Conservation (phyloP, 2,329 filamentous ascomycete genomes). For the Colletotrichum salicis region DNA sequence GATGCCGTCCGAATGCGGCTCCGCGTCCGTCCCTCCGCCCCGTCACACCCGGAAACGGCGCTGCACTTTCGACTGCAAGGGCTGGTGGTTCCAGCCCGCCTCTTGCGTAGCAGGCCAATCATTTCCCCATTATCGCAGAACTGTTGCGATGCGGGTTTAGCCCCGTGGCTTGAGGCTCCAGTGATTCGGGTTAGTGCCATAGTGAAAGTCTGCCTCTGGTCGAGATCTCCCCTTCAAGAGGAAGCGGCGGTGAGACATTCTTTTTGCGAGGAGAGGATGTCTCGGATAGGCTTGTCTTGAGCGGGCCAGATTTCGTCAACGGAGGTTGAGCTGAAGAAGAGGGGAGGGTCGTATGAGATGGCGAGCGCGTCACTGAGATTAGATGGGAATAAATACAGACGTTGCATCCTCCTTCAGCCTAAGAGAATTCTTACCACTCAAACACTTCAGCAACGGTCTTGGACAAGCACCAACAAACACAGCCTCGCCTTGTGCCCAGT, state of each 20-base stretch:
- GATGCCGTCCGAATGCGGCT: not conserved
- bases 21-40: not conserved
- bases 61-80: not conserved
- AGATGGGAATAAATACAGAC: not conserved
- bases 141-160: not conserved
- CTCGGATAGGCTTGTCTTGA: not conserved
- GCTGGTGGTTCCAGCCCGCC: not conserved
- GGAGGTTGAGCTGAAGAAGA: not conserved
- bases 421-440: not conserved
- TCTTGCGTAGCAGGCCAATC: not conserved
- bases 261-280: not conserved
- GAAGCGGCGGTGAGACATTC: not conserved
- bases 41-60: not conserved
- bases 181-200: not conserved
- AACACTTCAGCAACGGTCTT: not conserved
- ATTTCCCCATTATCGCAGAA: not conserved
- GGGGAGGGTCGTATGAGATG: no score
- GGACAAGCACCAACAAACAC: not conserved
- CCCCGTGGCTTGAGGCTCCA: not conserved
- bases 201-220: not conserved
- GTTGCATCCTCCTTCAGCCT: not conserved
- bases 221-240: not conserved
- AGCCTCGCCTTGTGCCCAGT: not conserved
- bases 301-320: conserved; percentile 6
- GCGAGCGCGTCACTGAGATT: not conserved